Percentiles rank a stretch among this genome's conserved stretches.
Evolutionary conservation across 1,284 basidiomycete species (phyloP).

Genomic region (Marasmius tenuissimus): DNA sequence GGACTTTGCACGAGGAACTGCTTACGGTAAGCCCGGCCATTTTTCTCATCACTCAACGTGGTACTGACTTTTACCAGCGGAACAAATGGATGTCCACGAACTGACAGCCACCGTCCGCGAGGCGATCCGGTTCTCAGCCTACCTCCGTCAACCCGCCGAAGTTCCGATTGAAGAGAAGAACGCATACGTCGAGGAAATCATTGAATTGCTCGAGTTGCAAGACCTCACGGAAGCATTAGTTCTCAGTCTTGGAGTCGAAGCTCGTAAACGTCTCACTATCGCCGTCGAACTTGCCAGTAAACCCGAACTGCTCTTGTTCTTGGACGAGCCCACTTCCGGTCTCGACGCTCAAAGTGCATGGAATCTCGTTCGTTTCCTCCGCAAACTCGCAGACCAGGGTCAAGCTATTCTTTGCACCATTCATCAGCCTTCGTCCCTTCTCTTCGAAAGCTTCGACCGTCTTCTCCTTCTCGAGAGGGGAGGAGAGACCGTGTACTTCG

Average conservation of each 20-base stretch:
- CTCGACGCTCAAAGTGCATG: slow-evolving; percentile 64
- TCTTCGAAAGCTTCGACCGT: slow-evolving; percentile 79
- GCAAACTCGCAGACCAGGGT: slow-evolving; percentile 83
- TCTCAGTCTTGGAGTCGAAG: slow-evolving; percentile 68
- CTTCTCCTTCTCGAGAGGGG: slow-evolving; percentile 65
- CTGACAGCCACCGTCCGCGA: slow-evolving; percentile 85
- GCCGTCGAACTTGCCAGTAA: slow-evolving; percentile 87
- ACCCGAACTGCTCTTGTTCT: slow-evolving; percentile 80
- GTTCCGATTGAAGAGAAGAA: slow-evolving; percentile 80
- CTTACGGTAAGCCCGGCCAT: slow-evolving; percentile 54
- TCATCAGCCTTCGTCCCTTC: slow-evolving; percentile 70
- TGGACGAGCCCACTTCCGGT: slow-evolving; percentile 65
- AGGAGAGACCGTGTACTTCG: slow-evolving; percentile 79
- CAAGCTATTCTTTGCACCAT: slow-evolving; percentile 79
- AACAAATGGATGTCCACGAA: slow-evolving; percentile 90
- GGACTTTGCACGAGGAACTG: slow-evolving; percentile 79
- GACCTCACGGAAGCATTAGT: slow-evolving; percentile 65
- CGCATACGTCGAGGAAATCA: slow-evolving; percentile 76
- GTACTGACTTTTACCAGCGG: slow-evolving; percentile 52
- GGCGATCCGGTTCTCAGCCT: slow-evolving; percentile 87
- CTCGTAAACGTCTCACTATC: slow-evolving; percentile 85
- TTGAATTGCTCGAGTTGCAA: slow-evolving; percentile 69
- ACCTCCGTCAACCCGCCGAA: slow-evolving; percentile 81
- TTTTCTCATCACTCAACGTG: slow-evolving; percentile 28
- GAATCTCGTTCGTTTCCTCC: slow-evolving; percentile 66